Evolutionary conservation across 805 yeast species (phyloP).

Genomic region (Allodekkera sacchari): DNA sequence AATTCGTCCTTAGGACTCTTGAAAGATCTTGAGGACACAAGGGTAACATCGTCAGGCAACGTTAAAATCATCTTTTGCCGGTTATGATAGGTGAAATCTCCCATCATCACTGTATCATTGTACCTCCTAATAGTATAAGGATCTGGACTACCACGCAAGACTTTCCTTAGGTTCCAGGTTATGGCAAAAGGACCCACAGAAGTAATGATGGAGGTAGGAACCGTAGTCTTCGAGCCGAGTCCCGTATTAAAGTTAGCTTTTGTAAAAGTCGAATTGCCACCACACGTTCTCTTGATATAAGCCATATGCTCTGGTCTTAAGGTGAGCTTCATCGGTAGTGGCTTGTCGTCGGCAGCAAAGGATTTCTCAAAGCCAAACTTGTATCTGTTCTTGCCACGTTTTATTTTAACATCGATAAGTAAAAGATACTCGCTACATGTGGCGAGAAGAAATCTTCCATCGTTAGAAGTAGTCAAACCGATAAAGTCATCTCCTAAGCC

Average conservation of each 20-base stretch:
- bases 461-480: slow-evolving; percentile 64
- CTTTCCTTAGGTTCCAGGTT: slow-evolving; percentile 65
- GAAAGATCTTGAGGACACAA: slow-evolving; percentile 55
- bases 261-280: slow-evolving; percentile 49
- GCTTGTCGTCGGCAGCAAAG: slow-evolving; percentile 57
- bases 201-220: slow-evolving; percentile 55
- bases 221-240: slow-evolving; percentile 42
- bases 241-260: slow-evolving; percentile 75
- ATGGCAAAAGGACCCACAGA: slow-evolving; percentile 78
- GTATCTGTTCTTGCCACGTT: slow-evolving; percentile 53
- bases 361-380: slow-evolving; percentile 54
- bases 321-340: slow-evolving; percentile 59
- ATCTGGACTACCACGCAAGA: slow-evolving; percentile 41
- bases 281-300: slow-evolving; percentile 44
- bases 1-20: slow-evolving; percentile 36
- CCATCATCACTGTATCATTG: slow-evolving; percentile 56
- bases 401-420: slow-evolving; percentile 58
- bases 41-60: slow-evolving; percentile 64
- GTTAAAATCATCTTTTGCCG: slow-evolving; percentile 67
- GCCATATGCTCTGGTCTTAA: slow-evolving; percentile 68
- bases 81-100: slow-evolving; percentile 70
- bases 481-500: slow-evolving; percentile 71
- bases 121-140: slow-evolving; percentile 62
- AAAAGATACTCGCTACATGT: slow-evolving; percentile 69
- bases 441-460: slow-evolving; percentile 76